phyloP scores from a whole-genome alignment of 176 grass and related monocot genomes.

The Aegilops longissima region DNA sequence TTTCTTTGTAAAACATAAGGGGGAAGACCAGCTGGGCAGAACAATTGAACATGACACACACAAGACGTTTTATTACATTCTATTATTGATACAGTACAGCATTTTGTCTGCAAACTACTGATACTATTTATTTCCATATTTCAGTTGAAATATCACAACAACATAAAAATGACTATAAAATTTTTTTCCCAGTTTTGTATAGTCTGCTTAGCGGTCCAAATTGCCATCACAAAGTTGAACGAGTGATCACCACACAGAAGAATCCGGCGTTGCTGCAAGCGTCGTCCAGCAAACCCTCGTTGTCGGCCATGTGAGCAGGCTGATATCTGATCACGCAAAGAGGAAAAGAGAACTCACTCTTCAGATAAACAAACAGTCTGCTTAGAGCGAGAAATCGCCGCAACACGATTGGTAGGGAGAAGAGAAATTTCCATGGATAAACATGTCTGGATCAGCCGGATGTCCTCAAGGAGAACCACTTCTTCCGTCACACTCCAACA shows the following conservation, averaged over 20 bases:
- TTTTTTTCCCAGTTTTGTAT: neutral
- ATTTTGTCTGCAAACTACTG: neutral
- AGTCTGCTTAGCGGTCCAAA: neutral
- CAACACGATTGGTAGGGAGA: neutral
- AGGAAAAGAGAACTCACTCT: neutral
- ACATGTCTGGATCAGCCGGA: too few relatives aligned
- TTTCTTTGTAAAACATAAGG: too few relatives aligned
- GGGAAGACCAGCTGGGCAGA: too few relatives aligned
- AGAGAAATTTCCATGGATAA: too few relatives aligned
- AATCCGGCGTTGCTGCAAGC: slow-evolving; percentile 79
- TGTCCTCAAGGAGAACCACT: too few relatives aligned
- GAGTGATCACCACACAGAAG: slow-evolving; percentile 85
- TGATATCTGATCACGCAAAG: slow-evolving; percentile 51
- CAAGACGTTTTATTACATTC: neutral
- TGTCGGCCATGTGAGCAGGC: slow-evolving; percentile 38
- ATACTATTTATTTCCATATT: neutral
- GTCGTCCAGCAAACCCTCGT: slow-evolving; percentile 53
- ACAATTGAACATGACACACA: too few relatives aligned
- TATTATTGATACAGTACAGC: neutral
- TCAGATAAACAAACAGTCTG: neutral
- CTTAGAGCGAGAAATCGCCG: neutral
- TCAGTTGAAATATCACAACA: neutral
- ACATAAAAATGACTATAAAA: neutral
- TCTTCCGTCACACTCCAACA: too few relatives aligned
- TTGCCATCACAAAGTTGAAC: neutral